Percentiles rank a stretch among this genome's conserved stretches.
phyloP scores from a whole-genome alignment of 768 basidiomycete genomes.

The Boletus edulis region DNA sequence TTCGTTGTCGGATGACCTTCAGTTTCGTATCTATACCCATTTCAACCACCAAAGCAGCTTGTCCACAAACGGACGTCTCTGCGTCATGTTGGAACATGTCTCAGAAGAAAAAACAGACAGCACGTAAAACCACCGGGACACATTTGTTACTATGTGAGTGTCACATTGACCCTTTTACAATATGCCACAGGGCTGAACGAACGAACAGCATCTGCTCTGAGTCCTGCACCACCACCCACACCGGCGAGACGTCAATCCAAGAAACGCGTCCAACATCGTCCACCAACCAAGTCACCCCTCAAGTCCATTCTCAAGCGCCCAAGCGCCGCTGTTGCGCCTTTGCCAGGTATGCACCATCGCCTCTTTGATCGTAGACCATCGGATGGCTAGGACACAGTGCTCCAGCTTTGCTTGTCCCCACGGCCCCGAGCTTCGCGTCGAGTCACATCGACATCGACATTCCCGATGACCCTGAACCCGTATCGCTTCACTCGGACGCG shows the following conservation, averaged over 20 bases:
- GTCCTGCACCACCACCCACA: too few relatives aligned
- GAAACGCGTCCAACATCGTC: neutral
- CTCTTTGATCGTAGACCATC: neutral
- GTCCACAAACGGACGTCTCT: too few relatives aligned
- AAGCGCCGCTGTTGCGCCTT: neutral
- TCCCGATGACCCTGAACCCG: too few relatives aligned
- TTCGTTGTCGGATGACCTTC: constrained; percentile 1
- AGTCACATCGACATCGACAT: too few relatives aligned
- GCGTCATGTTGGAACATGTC: constrained; percentile 1
- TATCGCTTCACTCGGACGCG: too few relatives aligned
- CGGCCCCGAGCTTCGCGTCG: neutral
- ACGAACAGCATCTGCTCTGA: neutral
- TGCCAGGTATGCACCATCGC: constrained; percentile 8
- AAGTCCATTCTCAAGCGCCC: neutral
- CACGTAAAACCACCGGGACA: constrained; percentile 18
- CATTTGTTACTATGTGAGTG: constrained; percentile 10
- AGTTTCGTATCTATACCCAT: neutral
- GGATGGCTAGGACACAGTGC: neutral
- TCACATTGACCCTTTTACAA: too few relatives aligned
- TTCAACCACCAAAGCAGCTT: neutral
- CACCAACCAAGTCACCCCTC: neutral
- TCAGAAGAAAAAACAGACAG: constrained; percentile 13
- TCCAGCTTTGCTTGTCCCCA: neutral
- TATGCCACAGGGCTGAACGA: too few relatives aligned
- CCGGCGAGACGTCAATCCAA: too few relatives aligned